A percentile compares a stretch with the other conserved stretches of the same genome.
These are phyloP conservation scores for Neostapfia colusana DNA, from an alignment of 176 grass and related monocot genomes.

Conservation along the genomic window DNA sequence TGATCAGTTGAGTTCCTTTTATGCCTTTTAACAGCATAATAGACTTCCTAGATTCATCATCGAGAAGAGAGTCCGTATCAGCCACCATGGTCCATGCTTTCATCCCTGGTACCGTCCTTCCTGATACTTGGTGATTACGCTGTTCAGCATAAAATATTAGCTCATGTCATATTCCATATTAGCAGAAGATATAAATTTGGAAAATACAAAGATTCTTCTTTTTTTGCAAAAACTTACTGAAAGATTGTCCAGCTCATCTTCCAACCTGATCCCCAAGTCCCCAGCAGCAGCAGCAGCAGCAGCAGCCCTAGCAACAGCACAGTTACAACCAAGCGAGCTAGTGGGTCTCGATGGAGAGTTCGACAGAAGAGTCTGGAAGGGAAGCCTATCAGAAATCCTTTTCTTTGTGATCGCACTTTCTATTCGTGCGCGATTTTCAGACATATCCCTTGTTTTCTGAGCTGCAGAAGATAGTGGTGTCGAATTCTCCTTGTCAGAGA, in stretches of 20 bases:
- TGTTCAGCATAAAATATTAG: slow-evolving; percentile 27
- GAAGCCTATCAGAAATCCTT: slow-evolving; percentile 52
- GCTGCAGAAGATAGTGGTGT: slow-evolving; percentile 52
- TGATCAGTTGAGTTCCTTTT: slow-evolving; percentile 75
- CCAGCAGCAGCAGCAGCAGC: slow-evolving; percentile 11
- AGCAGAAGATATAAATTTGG: neutral
- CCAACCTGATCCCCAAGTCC: slow-evolving; percentile 38
- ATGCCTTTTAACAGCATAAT: slow-evolving; percentile 72
- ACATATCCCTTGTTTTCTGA: slow-evolving; percentile 45
- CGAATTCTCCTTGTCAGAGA: slow-evolving; percentile 79
- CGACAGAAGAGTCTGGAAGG: slow-evolving; percentile 59
- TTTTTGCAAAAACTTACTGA: slow-evolving; percentile 42
- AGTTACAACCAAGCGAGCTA: slow-evolving; percentile 33
- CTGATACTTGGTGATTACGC: slow-evolving; percentile 22
- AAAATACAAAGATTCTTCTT: slow-evolving; percentile 19
- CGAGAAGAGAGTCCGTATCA: slow-evolving; percentile 68
- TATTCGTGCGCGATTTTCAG: slow-evolving; percentile 34
- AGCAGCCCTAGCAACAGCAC: slow-evolving; percentile 19
- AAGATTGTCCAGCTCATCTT: slow-evolving; percentile 34
- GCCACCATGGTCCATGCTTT: slow-evolving; percentile 85
- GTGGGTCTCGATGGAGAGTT: slow-evolving; percentile 48
- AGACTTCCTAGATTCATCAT: slow-evolving; percentile 71
- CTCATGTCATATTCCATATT: slow-evolving; percentile 7
- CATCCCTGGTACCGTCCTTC: slow-evolving; percentile 42
- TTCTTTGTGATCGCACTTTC: slow-evolving; percentile 61